Evolutionary conservation across 148 eudicot genomes (phyloP), one percentile per base, ranked within the genome.

Genomic region (Rheum nobile): DNA sequence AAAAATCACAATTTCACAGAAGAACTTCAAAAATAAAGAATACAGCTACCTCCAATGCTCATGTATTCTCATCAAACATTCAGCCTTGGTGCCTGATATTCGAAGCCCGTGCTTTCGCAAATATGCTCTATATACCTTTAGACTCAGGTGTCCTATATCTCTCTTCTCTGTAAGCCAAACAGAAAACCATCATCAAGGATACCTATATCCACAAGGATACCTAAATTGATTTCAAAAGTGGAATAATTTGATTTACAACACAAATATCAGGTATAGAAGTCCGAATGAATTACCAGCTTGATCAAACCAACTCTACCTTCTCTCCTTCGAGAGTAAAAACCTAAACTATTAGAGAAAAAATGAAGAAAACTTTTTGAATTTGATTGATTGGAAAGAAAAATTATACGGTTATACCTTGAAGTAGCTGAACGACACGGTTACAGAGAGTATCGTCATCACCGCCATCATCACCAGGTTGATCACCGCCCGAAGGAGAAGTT

Each of bases 61-160:
- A 77, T 79, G 75, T 63, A 89, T 83, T 76, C 94, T 86, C 70
- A 74, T 73, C 47, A 84, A 72, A 76, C 98, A 90, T 78, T 82
- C 89, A 44, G 71, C 83, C 75, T 88, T 93, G 71, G 86, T 87
- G 75, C 98, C 98, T n/a, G 96, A 83, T 76, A 87, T 77, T 80
- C 98, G 85, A 84, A 93, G 89, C 3, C 86, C 87, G 61, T 84
- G 83, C 74, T 68, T 78, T 52, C 96, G 84, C 63, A 90, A 76
- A 78, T 89, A 90, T 17, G 87, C 80, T 84, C 80, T 87, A 82
- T 85, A 88, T 48, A 88, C 91, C 43, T 37, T 75, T 38, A 89
- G 72, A 71, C 75, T 87, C 41, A 93, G 81, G 14, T 80, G 84
- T 74, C 80, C 80, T 73, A 88, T 68, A 71, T 83, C 83, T 44